Evolutionary conservation across 2,329 filamentous ascomycete genomes (phyloP), one percentile per base, ranked within the genome.

Genomic region (Microdochium nivale): DNA sequence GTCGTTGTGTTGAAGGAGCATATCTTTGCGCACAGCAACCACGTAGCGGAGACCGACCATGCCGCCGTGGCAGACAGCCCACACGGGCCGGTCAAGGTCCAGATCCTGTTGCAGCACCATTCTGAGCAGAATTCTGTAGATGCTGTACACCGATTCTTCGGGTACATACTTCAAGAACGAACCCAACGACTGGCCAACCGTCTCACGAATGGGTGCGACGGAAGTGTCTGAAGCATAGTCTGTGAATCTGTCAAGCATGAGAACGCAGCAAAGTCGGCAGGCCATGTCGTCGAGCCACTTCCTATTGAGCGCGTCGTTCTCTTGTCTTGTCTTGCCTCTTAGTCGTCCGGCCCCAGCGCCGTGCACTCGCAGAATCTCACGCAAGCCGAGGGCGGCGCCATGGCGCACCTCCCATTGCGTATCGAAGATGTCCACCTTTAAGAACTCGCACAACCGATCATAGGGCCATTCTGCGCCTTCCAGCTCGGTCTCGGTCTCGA

Each of bases 181-280:
- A 60, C 92, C 95, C 14, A 99, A 76, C 2, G 91, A 92, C 69
- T 99, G 94, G 47, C 94, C 94, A 40, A 95, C 88, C 0, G 91
- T 96, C 71, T 99, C 94, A 57, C 94, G 80, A 56, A 99, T 96
- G 0, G 94, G 94, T 0, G 94, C 94, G 40, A 99, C 90, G 1
- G 95, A 95, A 50, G 90, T 99, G 67, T 99, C 94, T 4, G 91
- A 96, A 53, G 95, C 94, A 71, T 96, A 99, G 65, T 99, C 94
- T 52, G 91, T 95, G 64, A 99, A 99, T 50, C 91, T 85, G 70
- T 99, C 94, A 16, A 99, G 83, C 84, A 99, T 96, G 61, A 99
- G 86, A 50, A 99, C 91, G 65, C 89, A 96, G 67, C 91, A 92
- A 48, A 99, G 79, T 25, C 94, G 87, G 62, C 91, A 96, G n/a